Evolutionary conservation across 2,329 filamentous ascomycete genomes (phyloP), one percentile per base, ranked within the genome.

Genomic region (Diaporthe eres): DNA sequence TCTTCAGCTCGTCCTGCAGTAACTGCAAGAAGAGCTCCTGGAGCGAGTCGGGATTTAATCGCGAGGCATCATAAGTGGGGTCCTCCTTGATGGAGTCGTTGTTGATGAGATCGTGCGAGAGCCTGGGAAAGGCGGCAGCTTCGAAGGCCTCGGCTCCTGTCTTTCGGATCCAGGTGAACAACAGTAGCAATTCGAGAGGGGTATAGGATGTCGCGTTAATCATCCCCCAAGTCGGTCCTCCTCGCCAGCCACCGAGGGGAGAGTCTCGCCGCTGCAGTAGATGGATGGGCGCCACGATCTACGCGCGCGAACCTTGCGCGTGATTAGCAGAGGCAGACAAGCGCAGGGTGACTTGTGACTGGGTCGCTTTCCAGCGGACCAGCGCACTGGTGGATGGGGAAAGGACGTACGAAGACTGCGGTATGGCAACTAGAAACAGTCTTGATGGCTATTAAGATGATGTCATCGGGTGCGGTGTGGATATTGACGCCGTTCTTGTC

Each of bases 11-110:
- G 79, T 97, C 94, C 79, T 91, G 91, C 82, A 98, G 84, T 75
- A 98, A 86, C 73, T 91, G 89, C 79, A 95, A 86, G 83, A 97
- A 98, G 71, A 97, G 89, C 81, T 93, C 90, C 84, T 94, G 92
- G 79, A 98, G 87, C 58, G 95, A 91, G 84, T 96, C 94, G 10
- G 95, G 92, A 65, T 88, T 93, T 82, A 98, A 86, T 77, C 96
- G 92, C 80, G 88, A 86, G 79, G 90, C 88, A 87, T 98, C 93
- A 86, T 94, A 98, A 47, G 89, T 89, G 60, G 88, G 88, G 84
- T 92, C 92, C 80, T 92, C 89, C 80, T 90, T 92, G 82, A 98
- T 88, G 77, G 95, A 88, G 25, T 90, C 87, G 83, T 97, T 95
- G 81, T 89, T 92, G 84, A 90, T 93, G 78, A 98, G 90, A 76